Base-by-base conservation (phyloP, 768 basidiomycete genomes). In the Suillus hirtellus region DNA sequence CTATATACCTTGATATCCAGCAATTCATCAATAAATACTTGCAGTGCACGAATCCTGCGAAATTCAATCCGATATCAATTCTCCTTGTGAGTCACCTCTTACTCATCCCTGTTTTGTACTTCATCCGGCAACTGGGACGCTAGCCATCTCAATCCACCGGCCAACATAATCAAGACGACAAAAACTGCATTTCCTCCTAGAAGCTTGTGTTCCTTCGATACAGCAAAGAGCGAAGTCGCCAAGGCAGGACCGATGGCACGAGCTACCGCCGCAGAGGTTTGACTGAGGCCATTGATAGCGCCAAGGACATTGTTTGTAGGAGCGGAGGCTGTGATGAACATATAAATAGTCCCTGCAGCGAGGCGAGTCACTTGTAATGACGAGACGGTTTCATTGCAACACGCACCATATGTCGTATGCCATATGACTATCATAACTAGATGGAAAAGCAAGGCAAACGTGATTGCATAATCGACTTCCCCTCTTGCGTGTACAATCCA, bases 401-500 rank as follows among this genome's bases (percentile, higher is more conserved):
- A 47, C 46, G 11, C 11, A 47, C 46, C 46, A 12, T 21, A 47
- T 5, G 46, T n/a, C 21, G 21, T 47, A 47, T 21, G 4, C n/a
- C 46, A 47, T 47, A 47, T 9, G 11, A 47, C n/a, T 11, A 47
- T 12, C 46, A 47, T 4, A 5, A 21, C 5, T 21, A 47, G 46
- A 6, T 47, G 46, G 11, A n/a, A 21, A 47, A 47, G 11, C 11
- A 47, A 21, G 11, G 12, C 11, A 47, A 47, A 21, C 12, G n/a
- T 12, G 21, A 47, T 11, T 12, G 12, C 21, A 21, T 21, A 12
- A 47, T 47, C 46, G 2, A 14, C 12, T 46, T 76, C 78, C n/a
- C 68, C 73, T 10, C 67, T 64, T 27, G 27, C 44, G 12, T 68
- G 70, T 11, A 82, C 79, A 24, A 80, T 56, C 8, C 77, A 63